Base-by-base conservation (phyloP, 768 basidiomycete genomes). In the Tremella mesenterica region DNA sequence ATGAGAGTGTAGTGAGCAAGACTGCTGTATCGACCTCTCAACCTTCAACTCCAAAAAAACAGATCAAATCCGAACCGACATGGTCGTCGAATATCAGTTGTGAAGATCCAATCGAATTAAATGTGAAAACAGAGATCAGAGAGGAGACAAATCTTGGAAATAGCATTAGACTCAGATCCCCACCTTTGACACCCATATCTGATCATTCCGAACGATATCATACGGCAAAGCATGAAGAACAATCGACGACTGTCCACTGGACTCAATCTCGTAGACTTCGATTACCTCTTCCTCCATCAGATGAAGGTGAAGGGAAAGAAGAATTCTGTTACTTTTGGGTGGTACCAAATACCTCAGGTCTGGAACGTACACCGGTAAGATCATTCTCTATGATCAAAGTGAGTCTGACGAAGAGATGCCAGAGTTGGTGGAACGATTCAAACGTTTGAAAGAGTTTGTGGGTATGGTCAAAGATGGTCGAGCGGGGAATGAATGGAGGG, bases 331-430 rank as follows among this genome's bases (percentile, higher is more conserved):
- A 88, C 0, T 81, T 91, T 66, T 89, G 81, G 65, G 83, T 84
- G 1, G 78, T 85, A 28, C 85, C 86, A 0, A 84, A 82, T 60
- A 86, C 86, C 0, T 89, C 86, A 0, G 86, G 83, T 0, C 77
- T 88, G 0, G 81, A 82, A 12, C 73, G 77, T n/a, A 83, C 84
- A 61, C 84, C 86, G 75, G 86, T 85, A 27, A 51, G 78, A 65
- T 1, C 30, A 30, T 50, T 43, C 5, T 44, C 44, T 28, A 30
- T 16, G 2, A 8, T 38, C 9, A 30, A 31, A 3, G 25, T 30
- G n/a, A 18, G 16, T n/a, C 47, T 48, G 47, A 48, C 18, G 25
- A 30, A 3, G n/a, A 27, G 47, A 12, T 48, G 13, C 23, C 47
- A 3, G 47, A 48, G 23, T 18, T 48, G 47, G 27, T 48, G 7